Evolutionary conservation across 2,329 filamentous ascomycete genomes (phyloP).

Genomic region (Fonsecaea pedrosoi): DNA sequence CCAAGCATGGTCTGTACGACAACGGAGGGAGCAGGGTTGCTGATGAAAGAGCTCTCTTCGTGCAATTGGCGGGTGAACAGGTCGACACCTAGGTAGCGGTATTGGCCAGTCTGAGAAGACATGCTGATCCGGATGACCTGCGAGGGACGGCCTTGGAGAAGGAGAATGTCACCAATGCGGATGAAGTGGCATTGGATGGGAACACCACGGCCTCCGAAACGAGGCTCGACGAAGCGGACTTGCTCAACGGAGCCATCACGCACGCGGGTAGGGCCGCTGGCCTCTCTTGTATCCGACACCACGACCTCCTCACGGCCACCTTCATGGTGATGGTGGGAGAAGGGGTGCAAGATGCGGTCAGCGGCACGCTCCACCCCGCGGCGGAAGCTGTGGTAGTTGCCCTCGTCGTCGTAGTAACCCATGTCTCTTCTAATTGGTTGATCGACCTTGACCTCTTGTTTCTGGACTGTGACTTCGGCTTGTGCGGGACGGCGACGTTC

Average conservation of each 20-base stretch:
- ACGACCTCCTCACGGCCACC: conserved; percentile 47
- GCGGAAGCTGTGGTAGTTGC: conserved; percentile 76
- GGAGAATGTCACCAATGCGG: conserved; percentile 96
- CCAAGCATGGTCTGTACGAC: conserved; percentile 99
- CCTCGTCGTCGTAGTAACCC: conserved; percentile 82
- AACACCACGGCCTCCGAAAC: conserved; percentile 57
- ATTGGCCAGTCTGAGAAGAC: conserved; percentile 96
- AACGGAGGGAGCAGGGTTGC: conserved; percentile 94
- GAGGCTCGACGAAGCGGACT: conserved; percentile 60
- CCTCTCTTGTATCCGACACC: conserved; percentile 50
- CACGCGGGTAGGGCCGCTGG: conserved; percentile 54
- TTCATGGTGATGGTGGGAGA: conserved; percentile 59
- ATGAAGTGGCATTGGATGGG: conserved; percentile 99
- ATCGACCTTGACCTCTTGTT: conserved; percentile 59
- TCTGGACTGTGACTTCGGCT: conserved; percentile 45
- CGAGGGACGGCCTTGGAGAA: conserved; percentile 98
- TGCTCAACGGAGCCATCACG: conserved; percentile 53
- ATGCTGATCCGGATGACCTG: conserved; percentile 99
- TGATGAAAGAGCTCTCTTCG: conserved; percentile 97
- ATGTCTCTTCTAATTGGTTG: conserved; percentile 61
- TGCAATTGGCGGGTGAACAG: conserved; percentile 99
- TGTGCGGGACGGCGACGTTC: conserved; percentile 36
- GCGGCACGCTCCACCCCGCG: conserved; percentile 71
- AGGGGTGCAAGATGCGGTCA: conserved; percentile 69
- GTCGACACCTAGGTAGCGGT: conserved; percentile 99